Evolutionary conservation across 108 stramenopile genomes (phyloP), one percentile per base, ranked within the genome.

Genomic region (Mediolabrus comicus): DNA sequence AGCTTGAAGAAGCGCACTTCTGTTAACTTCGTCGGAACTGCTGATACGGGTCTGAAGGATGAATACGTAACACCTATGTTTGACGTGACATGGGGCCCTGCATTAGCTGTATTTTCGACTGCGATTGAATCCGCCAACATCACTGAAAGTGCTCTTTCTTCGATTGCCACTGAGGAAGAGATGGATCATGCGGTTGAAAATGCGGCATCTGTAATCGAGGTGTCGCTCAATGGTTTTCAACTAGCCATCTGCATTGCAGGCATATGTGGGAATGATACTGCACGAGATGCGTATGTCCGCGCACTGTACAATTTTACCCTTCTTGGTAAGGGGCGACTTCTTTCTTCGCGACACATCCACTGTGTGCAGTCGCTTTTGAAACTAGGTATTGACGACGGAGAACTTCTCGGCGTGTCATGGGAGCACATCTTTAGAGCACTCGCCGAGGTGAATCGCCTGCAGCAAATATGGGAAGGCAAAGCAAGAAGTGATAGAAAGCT

Each of bases 61-160:
- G 95, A 96, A 66, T 94, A 87, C 75, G 95, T 97, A 28, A 75
- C 84, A 36, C 95, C 98, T 26, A 98, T 99, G 98, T 97, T 97
- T 69, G 97, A 97, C 38, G 97, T 98, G 19, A 91, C 96, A 7
- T 99, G 98, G 98, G 97, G 95, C 13, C 96, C 98, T 31, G 88
- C 96, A 55, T 75, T 98, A 27, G 96, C 95, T 4, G 96, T 90
- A 5, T 97, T 99, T 62, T 95, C 96, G 8, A 95, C 95, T 36
- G 92, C 88, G n/a, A 87, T 97, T 82, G 93, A 95, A 71, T 87
- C 87, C 8, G 87, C 88, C 13, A 93, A 95, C 72, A 90, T 86
- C 6, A 88, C 86, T 4, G 74, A 88, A 38, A 89, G 92, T 17
- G 77, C 90, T 22, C 75, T 92, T 16, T 64, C 85, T 14, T 75